Evolutionary conservation across 345 rosid species (phyloP), one percentile per base, ranked within the genome.

Genomic region (Adansonia digitata): DNA sequence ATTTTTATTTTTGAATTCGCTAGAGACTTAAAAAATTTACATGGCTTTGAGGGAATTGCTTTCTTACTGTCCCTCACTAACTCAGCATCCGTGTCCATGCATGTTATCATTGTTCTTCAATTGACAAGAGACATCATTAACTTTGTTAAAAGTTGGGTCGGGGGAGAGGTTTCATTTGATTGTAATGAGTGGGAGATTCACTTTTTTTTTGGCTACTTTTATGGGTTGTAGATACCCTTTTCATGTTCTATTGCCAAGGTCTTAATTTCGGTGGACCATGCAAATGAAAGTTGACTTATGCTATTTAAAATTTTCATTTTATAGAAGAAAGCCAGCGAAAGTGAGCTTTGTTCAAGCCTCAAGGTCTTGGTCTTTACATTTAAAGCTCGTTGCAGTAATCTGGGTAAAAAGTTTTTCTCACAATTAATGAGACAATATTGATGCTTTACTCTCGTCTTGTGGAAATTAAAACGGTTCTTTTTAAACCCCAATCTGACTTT

Each of bases 141-240:
- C 81, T 68, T 78, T 74, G 78, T 60, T 61, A 69, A 74, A n/a
- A 74, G 56, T 56, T 71, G 48, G 63, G 55, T 15, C 42, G 51
- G 31, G 46, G 4, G 24, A 51, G 11, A 39, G 43, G 26, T 52
- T 70, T 39, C 45, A 34, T 68, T 24, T 66, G 70, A 49, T 45
- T 15, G 56, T 52, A 49, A 39, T 27, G 62, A 73, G 53, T 66
- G 45, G 60, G 39, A 63, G 75, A 49, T 49, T 64, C 76, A 48
- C 26, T 29, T 68, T 45, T 45, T 37, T 29, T 20, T 45, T 45
- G 5, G 3, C 15, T 13, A 12, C 17, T 11, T 12, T 12, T 11
- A 45, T 45, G 14, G 17, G 49, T 12, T 45, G 17, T 13, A 45
- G 17, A 37, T 37, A 31, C 34, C 12, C 14, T 43, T 39, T 17